Evolutionary conservation across 1,284 basidiomycete species (phyloP).

Genomic region (Mycena citricolor): DNA sequence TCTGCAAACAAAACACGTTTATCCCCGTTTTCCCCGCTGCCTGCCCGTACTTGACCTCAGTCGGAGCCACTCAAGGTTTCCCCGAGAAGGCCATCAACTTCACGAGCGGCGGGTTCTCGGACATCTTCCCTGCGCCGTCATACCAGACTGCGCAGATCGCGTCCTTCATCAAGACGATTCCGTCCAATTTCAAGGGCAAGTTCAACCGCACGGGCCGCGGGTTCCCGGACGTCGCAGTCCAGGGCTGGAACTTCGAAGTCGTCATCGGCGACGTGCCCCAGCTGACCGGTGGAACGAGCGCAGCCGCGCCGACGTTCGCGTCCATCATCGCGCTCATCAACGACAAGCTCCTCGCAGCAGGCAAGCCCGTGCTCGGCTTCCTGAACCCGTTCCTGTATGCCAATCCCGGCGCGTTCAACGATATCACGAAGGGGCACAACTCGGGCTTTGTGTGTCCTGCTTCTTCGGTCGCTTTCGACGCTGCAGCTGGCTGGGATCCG

Average conservation of each 20-base stretch:
- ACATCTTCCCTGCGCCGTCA: constrained; percentile 53
- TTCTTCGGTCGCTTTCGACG: constrained; percentile 38
- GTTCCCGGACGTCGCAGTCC: constrained; percentile 72
- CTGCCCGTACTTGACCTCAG: constrained; percentile 67
- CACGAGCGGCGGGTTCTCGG: constrained; percentile 62
- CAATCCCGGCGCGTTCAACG: constrained; percentile 49
- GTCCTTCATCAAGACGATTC: constrained; percentile 42
- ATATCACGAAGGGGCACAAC: constrained; percentile 51
- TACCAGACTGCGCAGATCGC: constrained; percentile 56
- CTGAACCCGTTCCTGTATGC: constrained; percentile 61
- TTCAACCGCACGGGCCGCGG: constrained; percentile 48
- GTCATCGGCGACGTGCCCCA: constrained; percentile 44
- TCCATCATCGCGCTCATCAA: constrained; percentile 59
- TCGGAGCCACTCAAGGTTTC: constrained; percentile 53
- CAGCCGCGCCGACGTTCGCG: constrained; percentile 61
- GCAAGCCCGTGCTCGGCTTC: constrained; percentile 56
- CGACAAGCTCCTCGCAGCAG: constrained; percentile 51
- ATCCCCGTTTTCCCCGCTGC: constrained; percentile 61
- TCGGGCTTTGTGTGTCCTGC: constrained; percentile 13
- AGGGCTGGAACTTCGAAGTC: constrained; percentile 59
- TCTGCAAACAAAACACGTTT: constrained; percentile 45
- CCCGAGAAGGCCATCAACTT: constrained; percentile 60
- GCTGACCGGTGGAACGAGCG: constrained; percentile 58
- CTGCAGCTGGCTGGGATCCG: constrained; percentile 58
- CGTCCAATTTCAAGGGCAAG: constrained; percentile 39